These are phyloP conservation scores for Collybia nuda DNA, from an alignment of 768 basidiomycete species.

Conservation along the genomic window DNA sequence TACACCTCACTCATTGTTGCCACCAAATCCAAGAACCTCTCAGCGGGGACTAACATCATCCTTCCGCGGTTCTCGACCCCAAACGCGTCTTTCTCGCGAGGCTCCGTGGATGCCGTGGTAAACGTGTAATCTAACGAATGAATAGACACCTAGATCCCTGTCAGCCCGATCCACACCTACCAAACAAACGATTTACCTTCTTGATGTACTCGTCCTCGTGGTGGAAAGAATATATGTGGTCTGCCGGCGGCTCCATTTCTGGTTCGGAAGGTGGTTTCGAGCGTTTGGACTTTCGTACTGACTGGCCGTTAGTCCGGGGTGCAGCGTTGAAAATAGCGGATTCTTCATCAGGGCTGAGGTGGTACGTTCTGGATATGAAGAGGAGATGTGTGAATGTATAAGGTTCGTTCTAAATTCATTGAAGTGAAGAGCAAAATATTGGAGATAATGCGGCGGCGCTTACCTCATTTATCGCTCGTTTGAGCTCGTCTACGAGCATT, in stretches of 20 bases:
- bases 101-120: conserved; percentile 44
- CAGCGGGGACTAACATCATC: conserved; percentile 58
- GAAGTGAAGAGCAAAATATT: background rate
- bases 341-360: conserved; percentile 70
- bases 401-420: conserved; percentile 44
- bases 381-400: conserved; percentile 75
- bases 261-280: conserved; percentile 18
- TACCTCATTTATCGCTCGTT: conserved; percentile 67
- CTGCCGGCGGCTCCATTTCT: conserved; percentile 27
- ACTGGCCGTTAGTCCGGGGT: conserved; percentile 19
- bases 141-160: conserved; percentile 38
- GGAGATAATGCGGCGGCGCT: conserved; percentile 18
- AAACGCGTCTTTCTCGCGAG: conserved; percentile 64
- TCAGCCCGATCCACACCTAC: background rate
- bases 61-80: conserved; percentile 71
- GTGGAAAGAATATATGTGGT: conserved; percentile 75
- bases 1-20: conserved; percentile 34
- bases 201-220: conserved; percentile 80
- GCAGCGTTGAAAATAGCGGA: conserved; percentile 45
- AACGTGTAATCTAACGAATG: conserved; percentile 50
- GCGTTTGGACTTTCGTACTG: conserved; percentile 40
- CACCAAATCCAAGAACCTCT: conserved; percentile 41
- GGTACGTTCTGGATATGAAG: conserved; percentile 78
- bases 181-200: conserved; percentile 39
- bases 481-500: conserved; percentile 85